A percentile compares a stretch with the other conserved stretches of the same genome.
Conservation (phyloP, 306 rosid genomes). For the Cicer cuneatum region DNA sequence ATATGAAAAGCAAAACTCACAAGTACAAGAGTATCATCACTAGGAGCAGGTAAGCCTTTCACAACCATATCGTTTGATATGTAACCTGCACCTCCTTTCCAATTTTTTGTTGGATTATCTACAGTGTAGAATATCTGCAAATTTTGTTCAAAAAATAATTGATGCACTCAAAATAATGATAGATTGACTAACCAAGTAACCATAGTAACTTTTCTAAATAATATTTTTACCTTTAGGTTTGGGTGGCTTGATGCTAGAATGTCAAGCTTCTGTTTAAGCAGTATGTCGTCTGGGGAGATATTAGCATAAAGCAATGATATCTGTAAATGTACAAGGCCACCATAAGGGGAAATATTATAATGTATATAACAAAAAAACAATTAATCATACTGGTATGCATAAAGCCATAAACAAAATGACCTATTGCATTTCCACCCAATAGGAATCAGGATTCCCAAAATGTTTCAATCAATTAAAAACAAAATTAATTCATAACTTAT, state of each 20-base stretch:
- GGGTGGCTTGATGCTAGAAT: constrained; percentile 82
- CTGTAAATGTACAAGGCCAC: constrained; percentile 55
- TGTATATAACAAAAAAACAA: background rate
- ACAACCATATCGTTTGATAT: constrained; percentile 79
- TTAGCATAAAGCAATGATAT: constrained; percentile 85
- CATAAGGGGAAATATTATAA: constrained; percentile 44
- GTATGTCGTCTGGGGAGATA: constrained; percentile 90
- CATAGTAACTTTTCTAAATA: background rate
- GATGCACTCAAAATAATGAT: constrained; percentile 7
- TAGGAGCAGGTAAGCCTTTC: constrained; percentile 91
- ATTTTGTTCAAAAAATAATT: constrained; percentile 33
- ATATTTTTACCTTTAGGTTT: constrained; percentile 72
- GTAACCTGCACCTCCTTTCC: constrained; percentile 93
- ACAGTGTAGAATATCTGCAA: constrained; percentile 82
- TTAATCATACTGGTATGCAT: constrained; percentile 12
- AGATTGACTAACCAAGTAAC: constrained; percentile 26
- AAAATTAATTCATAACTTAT: constrained; percentile 10
- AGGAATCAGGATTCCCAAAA: constrained; percentile 31
- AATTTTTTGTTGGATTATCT: constrained; percentile 77
- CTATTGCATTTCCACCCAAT: constrained; percentile 16
- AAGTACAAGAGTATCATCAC: constrained; percentile 76
- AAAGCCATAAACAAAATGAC: constrained; percentile 16
- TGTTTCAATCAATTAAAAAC: constrained; percentile 17
- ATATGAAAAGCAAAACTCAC: constrained; percentile 64
- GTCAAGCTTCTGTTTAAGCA: constrained; percentile 95